Base-by-base conservation (phyloP, 2,329 filamentous ascomycete species). In the Cladophialophora immunda region DNA sequence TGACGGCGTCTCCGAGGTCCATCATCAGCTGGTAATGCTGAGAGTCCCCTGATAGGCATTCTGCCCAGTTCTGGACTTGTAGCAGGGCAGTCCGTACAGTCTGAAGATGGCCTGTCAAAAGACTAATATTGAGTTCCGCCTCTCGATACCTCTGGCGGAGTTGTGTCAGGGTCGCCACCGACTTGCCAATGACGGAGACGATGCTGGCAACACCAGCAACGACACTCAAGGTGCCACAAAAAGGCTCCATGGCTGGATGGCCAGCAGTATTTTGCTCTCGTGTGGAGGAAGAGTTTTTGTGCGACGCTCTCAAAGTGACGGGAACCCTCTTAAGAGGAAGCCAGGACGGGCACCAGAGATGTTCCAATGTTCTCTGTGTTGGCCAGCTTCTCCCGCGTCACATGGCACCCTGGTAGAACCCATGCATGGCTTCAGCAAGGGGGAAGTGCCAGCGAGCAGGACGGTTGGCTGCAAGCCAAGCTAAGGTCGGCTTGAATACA, bases 61-160 rank as follows among this genome's bases (percentile, higher is more conserved):
- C 53, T 22, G 71, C 62, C 68, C 66, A 72, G 22, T 57, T 62
- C 25, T 69, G 59, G 17, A 73, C 70, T 47, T 72, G 68, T 22
- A 65, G 50, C 15, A 74, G 63, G 3, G 72, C 72, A 4, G 69
- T 67, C 62, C 60, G 68, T 13, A 73, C 62, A 4, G 67, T 69
- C 4, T 41, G 63, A 41, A 74, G 64, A 19, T 72, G 71, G 27
- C 65, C 59, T 34, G 72, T 68, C 6, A 73, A 61, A 6, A 69
- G 63, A n/a, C n/a, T 60, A 52, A 73, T 62, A 11, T 57, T 72
- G 32, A 73, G 29, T 15, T 70, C 70, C 4, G 71, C 64, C 4
- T 61, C 50, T 56, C 68, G 67, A 65, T 65, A 71, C 57, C 66
- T 65, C 5, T 61, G 54, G n/a, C 70, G 72, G 13, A 72, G 38